phyloP scores from a whole-genome alignment of 805 yeast genomes.

The Pichia occidentalis region DNA sequence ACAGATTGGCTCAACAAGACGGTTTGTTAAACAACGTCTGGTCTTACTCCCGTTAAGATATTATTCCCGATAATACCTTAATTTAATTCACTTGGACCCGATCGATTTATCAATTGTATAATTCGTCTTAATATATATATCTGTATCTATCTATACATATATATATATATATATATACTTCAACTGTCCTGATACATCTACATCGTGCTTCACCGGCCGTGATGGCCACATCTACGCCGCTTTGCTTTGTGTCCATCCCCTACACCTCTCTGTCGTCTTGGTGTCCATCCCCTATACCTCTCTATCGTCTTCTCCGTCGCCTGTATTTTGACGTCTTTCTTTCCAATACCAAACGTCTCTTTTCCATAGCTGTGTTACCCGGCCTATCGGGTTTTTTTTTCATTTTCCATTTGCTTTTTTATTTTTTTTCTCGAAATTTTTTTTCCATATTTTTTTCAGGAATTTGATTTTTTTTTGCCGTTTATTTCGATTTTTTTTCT shows the following conservation, averaged over 20 bases:
- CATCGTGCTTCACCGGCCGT: background rate
- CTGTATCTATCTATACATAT: too few species aligned
- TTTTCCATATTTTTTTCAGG: too few species aligned
- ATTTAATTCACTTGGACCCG: too few species aligned
- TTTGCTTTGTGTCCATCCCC: too few species aligned
- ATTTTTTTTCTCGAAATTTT: too few species aligned
- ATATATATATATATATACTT: conserved; percentile 1
- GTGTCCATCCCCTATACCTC: background rate
- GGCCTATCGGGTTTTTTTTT: too few species aligned
- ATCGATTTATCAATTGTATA: too few species aligned
- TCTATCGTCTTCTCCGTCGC: background rate
- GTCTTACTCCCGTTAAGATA: conserved; percentile 82
- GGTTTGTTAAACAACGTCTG: conserved; percentile 96
- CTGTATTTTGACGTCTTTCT: too few species aligned
- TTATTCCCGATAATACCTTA: conserved; percentile 4
- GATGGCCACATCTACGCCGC: conserved; percentile 12
- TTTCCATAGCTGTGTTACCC: conserved; percentile 1
- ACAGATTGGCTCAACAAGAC: conserved; percentile 98
- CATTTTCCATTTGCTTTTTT: too few species aligned
- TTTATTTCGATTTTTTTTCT: too few species aligned
- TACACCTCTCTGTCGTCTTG: background rate
- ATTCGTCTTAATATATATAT: too few species aligned
- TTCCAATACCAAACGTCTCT: background rate
- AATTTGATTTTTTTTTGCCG: too few species aligned
- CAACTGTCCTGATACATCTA: background rate